Evolutionary conservation across 2,329 filamentous ascomycete species (phyloP).

Genomic region (Penicillium sp.): DNA sequence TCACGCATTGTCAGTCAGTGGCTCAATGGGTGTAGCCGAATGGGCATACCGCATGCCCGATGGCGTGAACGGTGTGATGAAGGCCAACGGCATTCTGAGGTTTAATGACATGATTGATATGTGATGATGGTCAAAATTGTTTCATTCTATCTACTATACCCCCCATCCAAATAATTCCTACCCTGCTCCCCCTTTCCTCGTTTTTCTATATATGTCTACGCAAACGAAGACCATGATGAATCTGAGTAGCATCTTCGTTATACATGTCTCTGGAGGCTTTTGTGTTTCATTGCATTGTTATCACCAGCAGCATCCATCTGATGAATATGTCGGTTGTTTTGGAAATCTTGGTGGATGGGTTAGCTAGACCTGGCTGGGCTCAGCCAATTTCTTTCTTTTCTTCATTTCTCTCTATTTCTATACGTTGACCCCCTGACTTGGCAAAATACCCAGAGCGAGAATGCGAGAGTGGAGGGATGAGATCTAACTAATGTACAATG

Average conservation of each 20-base stretch:
- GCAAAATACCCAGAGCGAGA: conserved; percentile 19
- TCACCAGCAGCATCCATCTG: conserved; percentile 1
- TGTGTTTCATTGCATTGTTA: conserved; percentile 9
- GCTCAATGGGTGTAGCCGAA: conserved; percentile 40
- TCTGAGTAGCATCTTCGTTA: conserved; percentile 1
- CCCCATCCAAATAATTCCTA: conserved; percentile 7
- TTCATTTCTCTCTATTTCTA: conserved; percentile 10
- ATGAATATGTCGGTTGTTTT: conserved; percentile 1
- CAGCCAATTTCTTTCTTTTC: conserved; percentile 1
- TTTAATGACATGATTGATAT: conserved; percentile 92
- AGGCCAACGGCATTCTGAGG: conserved; percentile 81
- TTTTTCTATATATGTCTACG: conserved; percentile 14
- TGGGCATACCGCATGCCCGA: conserved; percentile 66
- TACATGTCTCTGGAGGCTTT: conserved; percentile 7
- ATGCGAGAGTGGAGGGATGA: conserved; percentile 33
- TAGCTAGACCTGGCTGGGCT: conserved; percentile 9
- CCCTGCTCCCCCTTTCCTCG: neutral
- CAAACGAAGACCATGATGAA: conserved; percentile 16
- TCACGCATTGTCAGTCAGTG: conserved; percentile 28
- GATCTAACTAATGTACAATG: conserved; percentile 40
- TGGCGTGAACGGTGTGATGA: conserved; percentile 86
- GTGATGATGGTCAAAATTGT: conserved; percentile 39
- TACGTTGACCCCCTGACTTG: conserved; percentile 11
- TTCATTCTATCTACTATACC: conserved; percentile 12
- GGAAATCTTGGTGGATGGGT: conserved; percentile 2